Evolutionary conservation across 768 basidiomycete genomes (phyloP).

Genomic region (Tremella yokohamensis): DNA sequence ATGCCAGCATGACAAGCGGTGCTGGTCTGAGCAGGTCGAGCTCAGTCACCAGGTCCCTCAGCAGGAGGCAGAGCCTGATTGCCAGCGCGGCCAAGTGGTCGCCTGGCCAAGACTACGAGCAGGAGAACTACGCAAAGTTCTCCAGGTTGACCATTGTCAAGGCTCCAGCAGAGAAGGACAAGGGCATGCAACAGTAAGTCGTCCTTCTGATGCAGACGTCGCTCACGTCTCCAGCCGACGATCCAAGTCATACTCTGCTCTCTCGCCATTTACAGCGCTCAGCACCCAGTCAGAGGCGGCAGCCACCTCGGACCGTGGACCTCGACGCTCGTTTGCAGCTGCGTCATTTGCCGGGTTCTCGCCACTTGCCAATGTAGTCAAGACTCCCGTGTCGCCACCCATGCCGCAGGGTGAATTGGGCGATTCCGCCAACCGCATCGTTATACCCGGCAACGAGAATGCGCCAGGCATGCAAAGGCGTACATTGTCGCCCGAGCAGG

Average conservation of each 20-base stretch:
- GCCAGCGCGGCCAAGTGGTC: slow-evolving; percentile 30
- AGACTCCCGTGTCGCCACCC: slow-evolving; percentile 20
- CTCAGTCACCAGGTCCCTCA: slow-evolving; percentile 28
- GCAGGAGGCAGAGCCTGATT: slow-evolving; percentile 37
- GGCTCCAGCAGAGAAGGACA: slow-evolving; percentile 32
- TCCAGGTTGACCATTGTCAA: slow-evolving; percentile 46
- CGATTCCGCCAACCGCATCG: slow-evolving; percentile 25
- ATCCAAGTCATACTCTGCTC: slow-evolving; percentile 41
- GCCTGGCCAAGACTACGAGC: slow-evolving; percentile 12
- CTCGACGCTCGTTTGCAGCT: slow-evolving; percentile 39
- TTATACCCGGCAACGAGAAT: slow-evolving; percentile 11
- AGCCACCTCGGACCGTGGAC: slow-evolving; percentile 40
- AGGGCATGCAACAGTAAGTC: slow-evolving; percentile 15
- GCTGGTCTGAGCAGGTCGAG: neutral
- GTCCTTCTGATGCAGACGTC: neutral
- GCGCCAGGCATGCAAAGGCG: slow-evolving; percentile 25
- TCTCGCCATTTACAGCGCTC: slow-evolving; percentile 26
- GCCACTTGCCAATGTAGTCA: slow-evolving; percentile 15
- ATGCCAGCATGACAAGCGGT: neutral
- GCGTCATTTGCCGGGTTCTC: slow-evolving; percentile 36
- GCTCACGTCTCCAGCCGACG: slow-evolving; percentile 8
- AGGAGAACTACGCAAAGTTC: slow-evolving; percentile 27
- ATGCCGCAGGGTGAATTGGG: neutral
- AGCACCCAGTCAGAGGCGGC: slow-evolving; percentile 12
- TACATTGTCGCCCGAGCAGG: slow-evolving; percentile 41